Evolutionary conservation across 305 asterid species (phyloP).

Genomic region (Solanum hybrid): DNA sequence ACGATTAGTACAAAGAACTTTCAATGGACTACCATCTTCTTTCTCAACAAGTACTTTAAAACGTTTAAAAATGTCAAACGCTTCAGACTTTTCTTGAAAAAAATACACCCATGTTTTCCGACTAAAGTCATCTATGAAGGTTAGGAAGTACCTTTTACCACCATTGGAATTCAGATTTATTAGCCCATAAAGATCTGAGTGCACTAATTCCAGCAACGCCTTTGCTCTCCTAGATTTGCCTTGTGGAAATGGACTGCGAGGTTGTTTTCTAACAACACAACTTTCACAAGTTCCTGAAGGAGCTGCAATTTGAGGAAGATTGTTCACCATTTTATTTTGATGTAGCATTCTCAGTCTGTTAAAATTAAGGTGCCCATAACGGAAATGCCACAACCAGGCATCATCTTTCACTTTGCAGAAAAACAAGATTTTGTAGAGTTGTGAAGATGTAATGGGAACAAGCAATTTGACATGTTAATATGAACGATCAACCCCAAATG

Average conservation of each 20-base stretch:
- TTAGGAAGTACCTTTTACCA: neutral
- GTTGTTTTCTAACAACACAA: neutral
- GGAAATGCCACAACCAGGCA: neutral
- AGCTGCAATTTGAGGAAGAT: neutral
- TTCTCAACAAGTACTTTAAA: neutral
- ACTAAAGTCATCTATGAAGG: neutral
- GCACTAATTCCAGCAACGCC: neutral
- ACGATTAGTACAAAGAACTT: too few relatives aligned
- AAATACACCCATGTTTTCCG: neutral
- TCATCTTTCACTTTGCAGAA: neutral
- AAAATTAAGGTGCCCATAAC: neutral
- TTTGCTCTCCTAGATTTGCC: neutral
- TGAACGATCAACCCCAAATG: too few relatives aligned
- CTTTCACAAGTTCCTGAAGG: neutral
- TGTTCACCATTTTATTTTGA: neutral
- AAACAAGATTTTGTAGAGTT: neutral
- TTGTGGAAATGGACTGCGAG: neutral
- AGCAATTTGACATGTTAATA: too few relatives aligned
- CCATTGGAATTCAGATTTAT: neutral
- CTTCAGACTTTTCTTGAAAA: neutral
- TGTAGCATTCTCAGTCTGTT: neutral
- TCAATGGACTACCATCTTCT: neutral
- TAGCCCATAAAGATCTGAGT: neutral
- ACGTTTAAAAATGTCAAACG: too few relatives aligned
- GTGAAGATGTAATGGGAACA: neutral